These are phyloP conservation scores for Colletotrichum euphorbiae DNA, from an alignment of 2,329 filamentous ascomycete species.

Conservation along the genomic window DNA sequence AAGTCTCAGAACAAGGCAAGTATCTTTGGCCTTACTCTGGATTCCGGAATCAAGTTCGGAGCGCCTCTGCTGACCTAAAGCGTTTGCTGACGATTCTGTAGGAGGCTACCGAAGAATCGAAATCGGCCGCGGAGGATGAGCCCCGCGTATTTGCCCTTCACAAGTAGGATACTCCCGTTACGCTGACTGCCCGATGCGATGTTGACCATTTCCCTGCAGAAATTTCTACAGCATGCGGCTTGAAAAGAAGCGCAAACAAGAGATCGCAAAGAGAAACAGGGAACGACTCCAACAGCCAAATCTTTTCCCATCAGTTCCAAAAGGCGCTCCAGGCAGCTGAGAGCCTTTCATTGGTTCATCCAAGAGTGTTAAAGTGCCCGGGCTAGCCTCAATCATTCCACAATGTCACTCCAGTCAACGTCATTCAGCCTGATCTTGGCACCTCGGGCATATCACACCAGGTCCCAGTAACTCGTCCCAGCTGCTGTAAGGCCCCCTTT, in stretches of 20 bases:
- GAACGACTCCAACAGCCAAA: constrained; percentile 83
- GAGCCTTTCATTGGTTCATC: neutral
- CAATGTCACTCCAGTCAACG: neutral
- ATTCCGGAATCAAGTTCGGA: neutral
- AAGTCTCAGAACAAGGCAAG: constrained; percentile 50
- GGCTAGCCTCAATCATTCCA: neutral
- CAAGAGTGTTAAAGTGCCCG: too few relatives aligned
- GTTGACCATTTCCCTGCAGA: constrained; percentile 55
- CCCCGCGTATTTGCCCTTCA: constrained; percentile 78
- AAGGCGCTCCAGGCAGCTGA: constrained; percentile 59
- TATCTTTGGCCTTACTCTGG: neutral
- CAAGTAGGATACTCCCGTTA: constrained; percentile 23
- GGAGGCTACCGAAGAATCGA: constrained; percentile 51
- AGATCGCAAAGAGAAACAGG: constrained; percentile 82
- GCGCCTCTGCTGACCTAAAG: neutral
- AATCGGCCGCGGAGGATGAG: constrained; percentile 68
- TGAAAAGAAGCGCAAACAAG: constrained; percentile 81
- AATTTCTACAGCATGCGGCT: constrained; percentile 89
- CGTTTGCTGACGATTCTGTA: constrained; percentile 52
- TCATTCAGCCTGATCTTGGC: neutral
- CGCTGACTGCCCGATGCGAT: neutral
- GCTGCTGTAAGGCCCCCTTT: neutral
- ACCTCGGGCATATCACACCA: neutral
- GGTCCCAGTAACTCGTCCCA: neutral
- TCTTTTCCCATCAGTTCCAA: constrained; percentile 88